phyloP scores from a whole-genome alignment of 2,329 filamentous ascomycete genomes.

The Beauveria sp. region DNA sequence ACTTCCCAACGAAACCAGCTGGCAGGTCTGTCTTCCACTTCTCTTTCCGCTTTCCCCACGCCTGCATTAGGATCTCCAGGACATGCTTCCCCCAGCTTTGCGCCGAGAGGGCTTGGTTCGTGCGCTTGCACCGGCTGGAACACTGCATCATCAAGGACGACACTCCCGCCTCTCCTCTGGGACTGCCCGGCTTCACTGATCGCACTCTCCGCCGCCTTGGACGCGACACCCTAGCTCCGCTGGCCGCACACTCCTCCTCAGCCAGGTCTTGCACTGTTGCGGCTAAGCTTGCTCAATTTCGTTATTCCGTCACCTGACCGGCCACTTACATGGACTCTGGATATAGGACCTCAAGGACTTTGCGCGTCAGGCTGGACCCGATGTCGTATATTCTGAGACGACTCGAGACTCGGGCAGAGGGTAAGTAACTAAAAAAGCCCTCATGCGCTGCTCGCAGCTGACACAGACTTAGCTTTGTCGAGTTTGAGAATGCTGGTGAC shows the following conservation, averaged over 20 bases:
- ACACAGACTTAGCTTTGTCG: constrained; percentile 66
- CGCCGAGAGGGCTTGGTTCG: neutral
- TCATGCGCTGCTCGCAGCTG: neutral
- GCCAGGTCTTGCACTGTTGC: neutral
- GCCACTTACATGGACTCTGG: constrained; percentile 75
- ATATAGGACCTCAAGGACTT: constrained; percentile 99
- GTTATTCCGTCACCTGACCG: constrained; percentile 40
- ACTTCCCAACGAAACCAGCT: constrained; percentile 97
- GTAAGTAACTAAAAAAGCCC: constrained; percentile 44
- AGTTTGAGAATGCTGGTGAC: constrained; percentile 90
- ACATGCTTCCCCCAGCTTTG: neutral
- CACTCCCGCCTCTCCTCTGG: neutral
- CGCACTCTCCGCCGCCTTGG: neutral
- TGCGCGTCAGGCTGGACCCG: constrained; percentile 89
- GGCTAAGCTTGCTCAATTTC: constrained; percentile 17
- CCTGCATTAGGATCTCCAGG: constrained; percentile 2
- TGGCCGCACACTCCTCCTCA: neutral
- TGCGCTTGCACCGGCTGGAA: neutral
- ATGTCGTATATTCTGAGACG: constrained; percentile 97
- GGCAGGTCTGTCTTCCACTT: constrained; percentile 82
- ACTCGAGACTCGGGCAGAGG: constrained; percentile 86
- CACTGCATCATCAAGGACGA: neutral
- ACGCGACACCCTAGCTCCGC: constrained; percentile 15
- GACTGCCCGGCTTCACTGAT: constrained; percentile 2
- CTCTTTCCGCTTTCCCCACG: constrained; percentile 15